These are phyloP conservation scores for Cornus kousa DNA, from an alignment of 148 eudicot species.

Conservation along the genomic window DNA sequence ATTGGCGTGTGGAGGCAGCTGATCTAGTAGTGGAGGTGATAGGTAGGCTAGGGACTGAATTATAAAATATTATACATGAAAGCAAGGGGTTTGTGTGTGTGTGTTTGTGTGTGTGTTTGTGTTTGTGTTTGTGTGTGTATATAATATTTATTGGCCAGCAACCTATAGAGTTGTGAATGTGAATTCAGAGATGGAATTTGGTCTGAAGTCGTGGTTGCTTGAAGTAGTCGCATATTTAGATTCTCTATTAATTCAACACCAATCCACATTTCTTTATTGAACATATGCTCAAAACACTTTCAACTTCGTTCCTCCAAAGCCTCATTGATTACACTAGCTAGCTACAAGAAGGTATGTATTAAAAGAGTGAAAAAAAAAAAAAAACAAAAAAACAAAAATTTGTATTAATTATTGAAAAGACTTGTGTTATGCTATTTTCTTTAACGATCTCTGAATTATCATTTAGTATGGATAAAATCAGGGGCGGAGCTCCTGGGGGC, in stretches of 20 bases:
- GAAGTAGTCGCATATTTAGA: not conserved
- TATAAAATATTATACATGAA: not conserved
- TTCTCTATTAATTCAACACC: not conserved
- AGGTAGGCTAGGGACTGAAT: constrained; percentile 9
- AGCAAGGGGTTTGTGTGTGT: not conserved
- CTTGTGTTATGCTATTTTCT: too few species aligned
- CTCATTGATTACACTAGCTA: not conserved
- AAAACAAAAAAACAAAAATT: too few species aligned
- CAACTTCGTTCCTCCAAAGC: not conserved
- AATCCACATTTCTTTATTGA: not conserved
- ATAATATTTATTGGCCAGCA: not conserved
- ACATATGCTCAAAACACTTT: not conserved
- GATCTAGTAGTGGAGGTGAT: not conserved
- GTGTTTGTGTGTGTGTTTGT: not conserved
- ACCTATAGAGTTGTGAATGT: not conserved
- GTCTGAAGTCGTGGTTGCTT: constrained; percentile 16
- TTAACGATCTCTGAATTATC: too few species aligned
- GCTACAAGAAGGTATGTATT: not conserved
- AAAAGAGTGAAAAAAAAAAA: too few species aligned
- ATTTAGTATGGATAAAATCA: too few species aligned
- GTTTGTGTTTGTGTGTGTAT: not conserved
- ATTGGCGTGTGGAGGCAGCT: constrained; percentile 18
- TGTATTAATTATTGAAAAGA: too few species aligned
- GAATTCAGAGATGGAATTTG: not conserved
- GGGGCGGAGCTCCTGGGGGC: too few species aligned